phyloP scores from a whole-genome alignment of 2,329 filamentous ascomycete genomes.

The Apiospora phragmitis region DNA sequence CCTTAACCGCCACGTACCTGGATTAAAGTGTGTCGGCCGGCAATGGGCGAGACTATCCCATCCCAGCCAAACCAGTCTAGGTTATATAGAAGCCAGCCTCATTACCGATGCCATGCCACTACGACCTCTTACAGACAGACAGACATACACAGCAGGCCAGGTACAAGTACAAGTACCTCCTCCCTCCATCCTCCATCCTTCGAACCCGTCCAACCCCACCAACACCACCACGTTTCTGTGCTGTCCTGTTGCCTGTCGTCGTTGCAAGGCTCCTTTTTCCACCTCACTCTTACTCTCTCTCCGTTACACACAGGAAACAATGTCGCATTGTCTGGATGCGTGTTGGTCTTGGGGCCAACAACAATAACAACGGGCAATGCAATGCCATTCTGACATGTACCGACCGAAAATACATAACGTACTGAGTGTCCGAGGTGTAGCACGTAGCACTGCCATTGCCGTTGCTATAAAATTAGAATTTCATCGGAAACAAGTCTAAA shows the following conservation, averaged over 20 bases:
- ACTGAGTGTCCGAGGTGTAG: background rate
- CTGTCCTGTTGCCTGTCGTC: background rate
- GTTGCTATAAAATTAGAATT: background rate
- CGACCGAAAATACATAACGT: background rate
- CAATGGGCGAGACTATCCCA: constrained; percentile 3
- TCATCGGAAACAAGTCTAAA: constrained; percentile 1
- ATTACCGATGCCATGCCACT: background rate
- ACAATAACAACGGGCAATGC: background rate
- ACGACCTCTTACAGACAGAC: background rate
- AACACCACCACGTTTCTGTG: constrained; percentile 2
- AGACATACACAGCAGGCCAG: background rate
- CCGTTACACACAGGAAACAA: background rate
- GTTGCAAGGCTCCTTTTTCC: background rate
- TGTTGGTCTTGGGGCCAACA: background rate
- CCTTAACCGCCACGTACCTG: constrained; percentile 5
- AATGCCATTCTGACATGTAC: background rate
- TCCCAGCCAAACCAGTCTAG: background rate
- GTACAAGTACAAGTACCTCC: background rate
- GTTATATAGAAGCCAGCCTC: constrained; percentile 1
- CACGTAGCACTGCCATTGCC: background rate
- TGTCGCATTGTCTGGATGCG: background rate
- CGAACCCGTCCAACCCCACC: background rate
- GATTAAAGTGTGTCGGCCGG: background rate
- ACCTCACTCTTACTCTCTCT: background rate
- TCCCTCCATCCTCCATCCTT: background rate